Base-by-base conservation (phyloP, 2,329 filamentous ascomycete genomes). In the Alternaria sp. region DNA sequence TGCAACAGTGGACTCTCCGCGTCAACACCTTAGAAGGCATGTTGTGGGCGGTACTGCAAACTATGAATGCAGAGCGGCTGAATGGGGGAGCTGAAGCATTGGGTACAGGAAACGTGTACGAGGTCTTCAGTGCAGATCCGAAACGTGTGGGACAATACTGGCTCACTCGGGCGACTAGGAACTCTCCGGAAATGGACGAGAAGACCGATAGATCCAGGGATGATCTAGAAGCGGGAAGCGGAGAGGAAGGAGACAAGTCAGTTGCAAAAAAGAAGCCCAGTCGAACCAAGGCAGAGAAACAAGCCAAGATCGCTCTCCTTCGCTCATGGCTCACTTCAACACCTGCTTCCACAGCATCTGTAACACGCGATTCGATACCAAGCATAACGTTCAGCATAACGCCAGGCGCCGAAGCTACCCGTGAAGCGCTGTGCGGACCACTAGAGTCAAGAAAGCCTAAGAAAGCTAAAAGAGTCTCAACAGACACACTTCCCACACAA, bases 11-110 rank as follows among this genome's bases (percentile, higher is more conserved):
- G 92, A 94, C 92, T 3, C 75, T 95, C 41, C 84, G 92, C 1
- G 92, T 96, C 9, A 94, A 94, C 67, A 89, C 91, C 70, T 85
- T 96, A 22, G 92, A 96, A 76, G 87, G 88, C 4, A 95, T 95
- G 88, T 79, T 96, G 0, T 91, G 93, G 81, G 90, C 90, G 9
- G 84, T 89, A 12, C 77, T 38, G 82, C 53, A 66, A 38, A 67
- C 64, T 9, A 44, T 57, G 9, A 41, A 40, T 34, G 25, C 40
- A 2, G 63, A 68, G 22, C 20, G 51, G 5, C 32, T 36, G 3
- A 10, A 40, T 3, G 25, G 45, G 18, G 55, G 44, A n/a, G 28
- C 36, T 10, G 22, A n/a, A 12, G 32, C 3, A 16, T 5, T 12
- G 3, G 14, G 27, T 20, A 16, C 50, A 49, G 25, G 46, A 52